These are phyloP conservation scores for Paecilomyces variotii DNA, from an alignment of 2,329 filamentous ascomycete species.

Conservation along the genomic window DNA sequence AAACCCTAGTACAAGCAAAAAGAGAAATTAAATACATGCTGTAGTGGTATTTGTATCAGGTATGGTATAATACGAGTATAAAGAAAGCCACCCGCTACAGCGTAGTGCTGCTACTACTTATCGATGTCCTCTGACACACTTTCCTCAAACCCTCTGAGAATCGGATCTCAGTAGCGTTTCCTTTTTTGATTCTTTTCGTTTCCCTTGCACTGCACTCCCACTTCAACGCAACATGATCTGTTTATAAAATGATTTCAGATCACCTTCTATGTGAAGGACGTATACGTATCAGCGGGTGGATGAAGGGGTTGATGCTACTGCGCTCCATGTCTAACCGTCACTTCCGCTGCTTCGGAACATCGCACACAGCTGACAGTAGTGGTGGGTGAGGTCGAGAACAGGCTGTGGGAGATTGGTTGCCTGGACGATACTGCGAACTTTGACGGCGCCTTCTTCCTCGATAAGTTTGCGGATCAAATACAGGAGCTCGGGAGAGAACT, in stretches of 20 bases:
- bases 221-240: background rate
- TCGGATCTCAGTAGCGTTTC: background rate
- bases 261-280: background rate
- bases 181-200: background rate
- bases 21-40: constrained; percentile 1
- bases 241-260: background rate
- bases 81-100: background rate
- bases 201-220: background rate
- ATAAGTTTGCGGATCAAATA: constrained; percentile 85
- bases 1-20: background rate
- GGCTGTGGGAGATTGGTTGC: constrained; percentile 88
- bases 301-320: background rate
- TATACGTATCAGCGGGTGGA: background rate
- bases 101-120: background rate
- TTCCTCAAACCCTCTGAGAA: background rate
- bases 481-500: constrained; percentile 87
- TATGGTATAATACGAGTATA: background rate
- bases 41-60: background rate
- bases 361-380: constrained; percentile 90
- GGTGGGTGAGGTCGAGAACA: constrained; percentile 88
- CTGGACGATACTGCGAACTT: constrained; percentile 94
- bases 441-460: constrained; percentile 94
- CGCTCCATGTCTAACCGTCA: constrained; percentile 54
- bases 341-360: constrained; percentile 92
- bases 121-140: background rate